Evolutionary conservation across 1,284 basidiomycete species (phyloP).

Genomic region (Trametes pubescens): DNA sequence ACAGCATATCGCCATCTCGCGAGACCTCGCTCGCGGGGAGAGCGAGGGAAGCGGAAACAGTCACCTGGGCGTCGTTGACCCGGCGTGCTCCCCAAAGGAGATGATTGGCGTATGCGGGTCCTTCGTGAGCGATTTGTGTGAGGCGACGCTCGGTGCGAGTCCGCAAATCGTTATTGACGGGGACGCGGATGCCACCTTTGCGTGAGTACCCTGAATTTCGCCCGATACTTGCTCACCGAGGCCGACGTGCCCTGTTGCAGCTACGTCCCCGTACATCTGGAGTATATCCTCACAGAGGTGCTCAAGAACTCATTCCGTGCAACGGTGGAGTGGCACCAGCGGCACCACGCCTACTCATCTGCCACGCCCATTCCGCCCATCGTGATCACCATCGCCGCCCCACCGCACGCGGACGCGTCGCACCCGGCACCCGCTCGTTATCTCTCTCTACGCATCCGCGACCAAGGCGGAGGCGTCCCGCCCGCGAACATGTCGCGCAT

Average conservation of each 20-base stretch:
- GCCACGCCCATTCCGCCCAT: conserved; percentile 65
- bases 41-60: conserved; percentile 33
- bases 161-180: conserved; percentile 78
- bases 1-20: conserved; percentile 88
- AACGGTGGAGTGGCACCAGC: conserved; percentile 79
- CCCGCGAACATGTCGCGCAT: conserved; percentile 79
- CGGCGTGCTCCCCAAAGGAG: conserved; percentile 69
- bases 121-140: conserved; percentile 85
- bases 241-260: conserved; percentile 49
- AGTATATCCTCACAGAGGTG: conserved; percentile 88
- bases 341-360: conserved; percentile 47
- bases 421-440: conserved; percentile 46
- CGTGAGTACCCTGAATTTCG: conserved; percentile 57
- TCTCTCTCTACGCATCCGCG: conserved; percentile 82
- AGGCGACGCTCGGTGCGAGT: conserved; percentile 82
- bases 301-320: conserved; percentile 92
- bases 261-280: conserved; percentile 89
- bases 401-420: conserved; percentile 39
- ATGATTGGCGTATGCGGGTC: conserved; percentile 83
- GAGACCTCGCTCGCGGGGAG: conserved; percentile 55
- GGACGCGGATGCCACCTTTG: conserved; percentile 72
- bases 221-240: neutral
- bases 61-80: conserved; percentile 74
- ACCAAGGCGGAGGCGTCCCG: conserved; percentile 87
- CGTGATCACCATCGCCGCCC: conserved; percentile 74